phyloP scores from a whole-genome alignment of 139 green algal species.

The Nannochloris sp. region DNA sequence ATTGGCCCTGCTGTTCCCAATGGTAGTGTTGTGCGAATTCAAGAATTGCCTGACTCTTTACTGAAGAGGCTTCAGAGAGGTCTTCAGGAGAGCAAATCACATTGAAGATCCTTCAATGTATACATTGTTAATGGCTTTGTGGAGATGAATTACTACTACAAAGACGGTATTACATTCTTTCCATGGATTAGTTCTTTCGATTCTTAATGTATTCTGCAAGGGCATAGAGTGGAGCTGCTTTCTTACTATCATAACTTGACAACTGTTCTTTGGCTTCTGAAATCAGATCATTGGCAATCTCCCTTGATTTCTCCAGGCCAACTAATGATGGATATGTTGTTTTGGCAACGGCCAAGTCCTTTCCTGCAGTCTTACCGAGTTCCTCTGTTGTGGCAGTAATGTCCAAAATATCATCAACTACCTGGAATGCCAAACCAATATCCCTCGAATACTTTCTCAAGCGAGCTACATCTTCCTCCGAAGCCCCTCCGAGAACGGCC shows the following conservation, averaged over 20 bases:
- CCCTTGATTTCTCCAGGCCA: slow-evolving; percentile 23
- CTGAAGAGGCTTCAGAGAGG: too few relatives aligned
- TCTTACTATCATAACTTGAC: slow-evolving; percentile 57
- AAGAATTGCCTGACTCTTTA: too few relatives aligned
- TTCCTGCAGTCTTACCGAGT: slow-evolving; percentile 97
- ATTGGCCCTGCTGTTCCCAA: not conserved
- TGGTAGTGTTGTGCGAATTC: too few relatives aligned
- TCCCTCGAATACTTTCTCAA: slow-evolving; percentile 84
- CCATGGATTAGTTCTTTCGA: slow-evolving; percentile 72
- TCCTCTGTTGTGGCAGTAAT: slow-evolving; percentile 84
- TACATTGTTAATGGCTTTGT: too few relatives aligned
- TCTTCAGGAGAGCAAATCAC: too few relatives aligned
- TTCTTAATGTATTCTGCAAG: slow-evolving; percentile 94
- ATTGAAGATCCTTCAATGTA: too few relatives aligned
- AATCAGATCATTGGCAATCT: slow-evolving; percentile 87
- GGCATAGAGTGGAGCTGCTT: slow-evolving; percentile 74
- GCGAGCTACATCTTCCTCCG: slow-evolving; percentile 74
- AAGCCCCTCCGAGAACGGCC: slow-evolving; percentile 79
- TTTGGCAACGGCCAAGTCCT: slow-evolving; percentile 91
- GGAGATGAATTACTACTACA: too few relatives aligned
- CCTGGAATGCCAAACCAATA: slow-evolving; percentile 98
- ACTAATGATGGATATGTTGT: slow-evolving; percentile 95
- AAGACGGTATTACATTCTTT: not conserved
- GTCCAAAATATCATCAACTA: slow-evolving; percentile 98
- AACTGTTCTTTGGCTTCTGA: slow-evolving; percentile 83